Evolutionary conservation across 306 rosid species (phyloP).

Genomic region (Dryas drummondii): DNA sequence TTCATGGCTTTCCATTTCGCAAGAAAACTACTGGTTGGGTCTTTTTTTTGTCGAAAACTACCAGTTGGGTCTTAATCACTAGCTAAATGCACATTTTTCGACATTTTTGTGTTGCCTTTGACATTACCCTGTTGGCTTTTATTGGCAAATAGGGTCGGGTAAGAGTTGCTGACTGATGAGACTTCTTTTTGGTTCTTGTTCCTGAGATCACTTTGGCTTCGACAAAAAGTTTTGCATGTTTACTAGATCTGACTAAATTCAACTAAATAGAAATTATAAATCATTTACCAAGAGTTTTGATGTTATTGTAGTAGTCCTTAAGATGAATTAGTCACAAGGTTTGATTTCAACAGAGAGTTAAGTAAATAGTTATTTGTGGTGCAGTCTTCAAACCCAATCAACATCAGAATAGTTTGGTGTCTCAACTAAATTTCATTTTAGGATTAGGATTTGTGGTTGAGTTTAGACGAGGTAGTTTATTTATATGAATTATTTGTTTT

Average conservation of each 20-base stretch:
- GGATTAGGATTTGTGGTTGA: constrained; percentile 1
- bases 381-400: not conserved
- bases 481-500: constrained; percentile 22
- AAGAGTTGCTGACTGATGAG: not conserved
- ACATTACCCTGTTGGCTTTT: not conserved
- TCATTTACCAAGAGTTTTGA: not conserved
- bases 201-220: not conserved
- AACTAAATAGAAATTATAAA: not conserved
- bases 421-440: not conserved
- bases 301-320: not conserved
- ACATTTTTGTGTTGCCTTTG: too few species aligned
- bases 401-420: not conserved
- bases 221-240: not conserved
- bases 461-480: not conserved
- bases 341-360: not conserved
- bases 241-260: not conserved
- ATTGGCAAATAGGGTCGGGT: not conserved
- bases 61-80: not conserved
- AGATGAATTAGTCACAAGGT: not conserved
- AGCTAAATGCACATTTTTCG: not conserved
- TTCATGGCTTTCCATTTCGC: not conserved
- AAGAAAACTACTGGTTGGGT: not conserved
- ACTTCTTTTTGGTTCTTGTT: not conserved
- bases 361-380: not conserved
- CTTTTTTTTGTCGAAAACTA: not conserved